Percentiles rank a stretch among this genome's conserved stretches.
Conservation (phyloP, 1,284 basidiomycete genomes). For the Phellopilus nigrolimitatus region DNA sequence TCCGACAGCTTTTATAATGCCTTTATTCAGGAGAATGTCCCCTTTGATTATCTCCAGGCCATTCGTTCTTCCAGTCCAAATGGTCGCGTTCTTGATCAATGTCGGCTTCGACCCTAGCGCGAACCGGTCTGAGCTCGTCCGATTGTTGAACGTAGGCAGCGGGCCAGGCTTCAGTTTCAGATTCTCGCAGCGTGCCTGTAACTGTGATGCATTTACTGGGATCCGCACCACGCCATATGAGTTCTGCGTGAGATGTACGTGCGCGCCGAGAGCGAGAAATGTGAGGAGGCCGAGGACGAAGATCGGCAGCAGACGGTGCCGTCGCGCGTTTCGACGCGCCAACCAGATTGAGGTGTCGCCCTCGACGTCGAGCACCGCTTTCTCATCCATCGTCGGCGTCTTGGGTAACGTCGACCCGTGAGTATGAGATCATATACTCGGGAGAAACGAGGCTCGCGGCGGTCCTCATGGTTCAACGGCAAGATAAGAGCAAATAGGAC, state of each 20-base stretch:
- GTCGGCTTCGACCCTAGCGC: constrained; percentile 61
- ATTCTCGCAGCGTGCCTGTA: constrained; percentile 19
- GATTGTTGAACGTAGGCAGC: constrained; percentile 43
- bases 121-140: constrained; percentile 67
- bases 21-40: constrained; percentile 52
- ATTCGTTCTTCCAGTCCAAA: constrained; percentile 74
- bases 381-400: not conserved
- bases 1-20: constrained; percentile 53
- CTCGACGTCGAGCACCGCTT: not conserved
- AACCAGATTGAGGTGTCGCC: not conserved
- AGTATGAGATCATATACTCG: too few relatives aligned
- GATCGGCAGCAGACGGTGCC: constrained; percentile 6
- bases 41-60: constrained; percentile 61
- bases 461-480: too few relatives aligned
- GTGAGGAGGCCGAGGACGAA: constrained; percentile 6
- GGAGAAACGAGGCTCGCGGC: too few relatives aligned
- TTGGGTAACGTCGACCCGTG: too few relatives aligned
- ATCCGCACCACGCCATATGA: not conserved
- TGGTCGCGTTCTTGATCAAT: constrained; percentile 71
- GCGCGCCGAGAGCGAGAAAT: constrained; percentile 4
- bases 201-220: constrained; percentile 4
- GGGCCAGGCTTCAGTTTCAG: constrained; percentile 35
- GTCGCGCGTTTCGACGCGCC: not conserved
- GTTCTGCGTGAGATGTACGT: constrained; percentile 6
- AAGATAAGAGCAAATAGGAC: too few relatives aligned